A percentile compares a stretch with the other conserved stretches of the same genome.
Conservation (phyloP, 176 grass and related monocot species). For the Coix lacrymajobi region DNA sequence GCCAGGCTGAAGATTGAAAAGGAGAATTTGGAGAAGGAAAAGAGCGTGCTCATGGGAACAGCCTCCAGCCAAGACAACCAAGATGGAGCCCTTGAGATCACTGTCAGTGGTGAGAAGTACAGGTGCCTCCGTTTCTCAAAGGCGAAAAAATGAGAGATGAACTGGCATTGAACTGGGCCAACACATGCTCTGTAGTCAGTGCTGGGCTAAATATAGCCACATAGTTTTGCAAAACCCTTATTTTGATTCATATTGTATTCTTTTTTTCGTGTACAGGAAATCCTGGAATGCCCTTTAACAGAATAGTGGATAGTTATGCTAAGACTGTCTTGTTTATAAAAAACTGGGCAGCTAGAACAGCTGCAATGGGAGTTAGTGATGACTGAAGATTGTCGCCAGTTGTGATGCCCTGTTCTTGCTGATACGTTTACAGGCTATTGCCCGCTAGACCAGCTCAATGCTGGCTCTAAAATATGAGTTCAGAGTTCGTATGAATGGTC, state of each 20-base stretch:
- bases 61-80: constrained; percentile 93
- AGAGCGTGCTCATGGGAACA: constrained; percentile 94
- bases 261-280: constrained; percentile 34
- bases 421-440: constrained; percentile 4
- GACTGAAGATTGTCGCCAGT: not conserved
- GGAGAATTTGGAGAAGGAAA: constrained; percentile 98
- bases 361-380: not conserved
- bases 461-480: not conserved
- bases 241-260: constrained; percentile 20
- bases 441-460: not conserved
- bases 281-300: not conserved
- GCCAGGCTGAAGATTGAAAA: constrained; percentile 92
- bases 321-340: not conserved
- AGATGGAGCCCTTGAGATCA: constrained; percentile 97
- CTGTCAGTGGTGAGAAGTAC: constrained; percentile 97
- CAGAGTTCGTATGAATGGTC: not conserved
- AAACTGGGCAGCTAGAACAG: not conserved
- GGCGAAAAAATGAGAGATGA: constrained; percentile 81
- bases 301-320: not conserved
- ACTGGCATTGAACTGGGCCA: not conserved
- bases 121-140: constrained; percentile 97
- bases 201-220: not conserved
- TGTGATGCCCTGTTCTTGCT: not conserved
- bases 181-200: not conserved
- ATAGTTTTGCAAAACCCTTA: not conserved